Percentiles rank a stretch among this genome's conserved stretches.
These are phyloP conservation scores for Chlamydomonas incerta DNA, from an alignment of 139 green algal species.

Conservation along the genomic window DNA sequence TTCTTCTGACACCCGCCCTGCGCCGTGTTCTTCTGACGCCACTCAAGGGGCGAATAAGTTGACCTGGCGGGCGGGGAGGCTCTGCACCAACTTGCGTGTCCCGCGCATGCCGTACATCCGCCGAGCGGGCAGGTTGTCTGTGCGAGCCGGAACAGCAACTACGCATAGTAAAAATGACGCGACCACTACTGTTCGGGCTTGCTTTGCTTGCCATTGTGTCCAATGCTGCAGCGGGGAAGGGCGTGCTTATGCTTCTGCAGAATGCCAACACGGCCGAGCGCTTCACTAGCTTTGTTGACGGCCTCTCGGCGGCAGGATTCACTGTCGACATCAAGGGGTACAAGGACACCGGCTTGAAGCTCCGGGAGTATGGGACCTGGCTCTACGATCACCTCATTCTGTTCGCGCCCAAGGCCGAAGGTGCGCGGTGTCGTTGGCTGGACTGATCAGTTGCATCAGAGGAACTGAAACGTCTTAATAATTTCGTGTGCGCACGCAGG, in stretches of 20 bases:
- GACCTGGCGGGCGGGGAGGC: too few relatives aligned
- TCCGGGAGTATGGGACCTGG: constrained; percentile 84
- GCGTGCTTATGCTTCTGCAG: constrained; percentile 72
- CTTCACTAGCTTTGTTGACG: constrained; percentile 70
- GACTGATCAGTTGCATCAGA: too few relatives aligned
- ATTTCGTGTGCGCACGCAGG: constrained; percentile 48
- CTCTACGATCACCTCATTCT: constrained; percentile 89
- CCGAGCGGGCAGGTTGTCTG: too few relatives aligned
- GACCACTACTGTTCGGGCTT: background rate
- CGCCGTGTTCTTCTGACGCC: too few relatives aligned
- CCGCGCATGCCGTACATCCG: background rate
- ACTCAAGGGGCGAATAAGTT: too few relatives aligned
- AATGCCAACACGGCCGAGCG: constrained; percentile 35
- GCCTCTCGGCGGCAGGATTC: constrained; percentile 50
- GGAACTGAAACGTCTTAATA: background rate
- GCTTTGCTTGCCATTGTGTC: background rate
- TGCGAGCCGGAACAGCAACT: too few relatives aligned
- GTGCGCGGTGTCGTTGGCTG: background rate
- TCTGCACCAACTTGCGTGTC: too few relatives aligned
- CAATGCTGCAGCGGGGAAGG: background rate
- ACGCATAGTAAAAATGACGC: constrained; percentile 33
- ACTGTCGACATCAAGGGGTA: constrained; percentile 64
- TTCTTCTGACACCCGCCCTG: too few relatives aligned
- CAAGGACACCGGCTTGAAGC: constrained; percentile 65
- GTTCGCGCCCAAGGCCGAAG: constrained; percentile 72